These are phyloP conservation scores for Macrolepiota fuliginosa DNA, from an alignment of 768 basidiomycete genomes.

Conservation along the genomic window DNA sequence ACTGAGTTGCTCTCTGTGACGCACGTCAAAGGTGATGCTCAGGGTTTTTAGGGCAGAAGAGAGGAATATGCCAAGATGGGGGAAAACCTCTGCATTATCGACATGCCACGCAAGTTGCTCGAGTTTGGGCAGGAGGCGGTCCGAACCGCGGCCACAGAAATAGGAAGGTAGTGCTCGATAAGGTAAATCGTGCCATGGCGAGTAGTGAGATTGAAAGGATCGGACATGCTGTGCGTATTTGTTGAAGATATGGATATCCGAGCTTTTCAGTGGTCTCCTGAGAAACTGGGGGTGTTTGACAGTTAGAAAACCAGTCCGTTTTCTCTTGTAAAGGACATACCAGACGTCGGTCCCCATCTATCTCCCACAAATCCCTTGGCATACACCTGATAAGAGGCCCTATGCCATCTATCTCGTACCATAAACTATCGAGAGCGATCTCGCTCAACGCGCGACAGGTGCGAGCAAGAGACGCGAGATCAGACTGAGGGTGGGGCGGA, in stretches of 20 bases:
- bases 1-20: not conserved
- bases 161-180: not conserved
- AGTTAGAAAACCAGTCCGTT: too few relatives aligned
- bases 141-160: too few relatives aligned
- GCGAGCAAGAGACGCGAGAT: not conserved
- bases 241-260: not conserved
- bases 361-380: not conserved
- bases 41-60: not conserved
- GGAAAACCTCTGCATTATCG: not conserved
- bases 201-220: not conserved
- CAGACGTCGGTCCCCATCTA: not conserved
- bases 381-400: not conserved
- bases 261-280: not conserved
- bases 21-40: not conserved
- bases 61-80: not conserved
- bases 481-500: not conserved
- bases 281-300: not conserved
- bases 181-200: not conserved
- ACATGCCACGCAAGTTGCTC: not conserved
- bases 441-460: not conserved
- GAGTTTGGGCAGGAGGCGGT: not conserved
- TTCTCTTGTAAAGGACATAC: not conserved
- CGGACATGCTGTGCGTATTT: not conserved
- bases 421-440: not conserved
- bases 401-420: not conserved